phyloP scores from a whole-genome alignment of 192 early-diverging fungal species.

The Backusella australiensis region DNA sequence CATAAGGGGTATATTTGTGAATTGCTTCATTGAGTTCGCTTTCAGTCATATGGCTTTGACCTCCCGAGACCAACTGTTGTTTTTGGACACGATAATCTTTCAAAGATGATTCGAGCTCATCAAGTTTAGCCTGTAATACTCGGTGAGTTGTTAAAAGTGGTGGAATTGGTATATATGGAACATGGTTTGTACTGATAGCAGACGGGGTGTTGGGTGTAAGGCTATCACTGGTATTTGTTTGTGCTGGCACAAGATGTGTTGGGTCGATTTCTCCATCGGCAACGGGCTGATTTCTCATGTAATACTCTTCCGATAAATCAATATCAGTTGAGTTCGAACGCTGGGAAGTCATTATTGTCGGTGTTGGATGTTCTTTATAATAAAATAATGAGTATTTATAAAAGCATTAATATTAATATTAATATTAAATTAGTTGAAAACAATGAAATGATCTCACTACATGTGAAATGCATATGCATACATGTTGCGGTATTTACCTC shows the following conservation, averaged over 20 bases:
- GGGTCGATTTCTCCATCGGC: slow-evolving; percentile 41
- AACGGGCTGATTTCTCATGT: neutral
- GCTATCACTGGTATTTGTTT: slow-evolving; percentile 43
- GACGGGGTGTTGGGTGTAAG: slow-evolving; percentile 30
- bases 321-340: slow-evolving; percentile 14
- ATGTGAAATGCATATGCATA: neutral
- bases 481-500: neutral
- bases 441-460: neutral
- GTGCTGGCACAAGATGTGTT: slow-evolving; percentile 46
- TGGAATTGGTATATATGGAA: slow-evolving; percentile 50
- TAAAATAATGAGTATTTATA: neutral
- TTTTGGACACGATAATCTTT: slow-evolving; percentile 32
- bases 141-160: slow-evolving; percentile 49
- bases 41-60: slow-evolving; percentile 6
- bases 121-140: slow-evolving; percentile 44
- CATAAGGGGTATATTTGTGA: slow-evolving; percentile 39
- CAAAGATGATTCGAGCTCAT: slow-evolving; percentile 32
- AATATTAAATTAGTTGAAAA: too few relatives aligned
- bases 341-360: slow-evolving; percentile 21
- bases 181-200: slow-evolving; percentile 43
- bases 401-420: too few relatives aligned
- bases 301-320: neutral
- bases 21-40: slow-evolving; percentile 43
- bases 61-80: slow-evolving; percentile 6
- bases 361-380: neutral